These are phyloP conservation scores for Eutypella sp. DNA, from an alignment of 2,329 filamentous ascomycete genomes.

Conservation along the genomic window DNA sequence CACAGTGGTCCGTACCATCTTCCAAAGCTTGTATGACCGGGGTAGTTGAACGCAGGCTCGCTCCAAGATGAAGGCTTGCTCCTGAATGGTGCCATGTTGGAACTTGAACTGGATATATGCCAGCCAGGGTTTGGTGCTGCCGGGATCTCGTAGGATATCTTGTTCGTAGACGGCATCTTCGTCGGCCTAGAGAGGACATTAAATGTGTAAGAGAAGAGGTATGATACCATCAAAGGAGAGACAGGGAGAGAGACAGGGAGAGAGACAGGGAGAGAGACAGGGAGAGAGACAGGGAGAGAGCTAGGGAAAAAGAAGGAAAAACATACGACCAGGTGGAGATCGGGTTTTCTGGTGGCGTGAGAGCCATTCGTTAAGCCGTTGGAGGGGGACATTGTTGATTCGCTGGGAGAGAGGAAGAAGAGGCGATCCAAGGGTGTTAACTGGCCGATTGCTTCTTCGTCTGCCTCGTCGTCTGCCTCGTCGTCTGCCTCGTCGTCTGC, in stretches of 20 bases:
- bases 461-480: background rate
- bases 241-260: background rate
- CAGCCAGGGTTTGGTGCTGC: conserved; percentile 89
- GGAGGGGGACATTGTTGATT: conserved; percentile 24
- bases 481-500: background rate
- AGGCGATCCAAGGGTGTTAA: background rate
- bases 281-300: background rate
- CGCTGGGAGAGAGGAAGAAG: background rate
- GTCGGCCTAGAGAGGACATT: conserved; percentile 54
- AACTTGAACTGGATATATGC: conserved; percentile 89
- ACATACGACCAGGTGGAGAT: conserved; percentile 45
- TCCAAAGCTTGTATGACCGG: conserved; percentile 97
- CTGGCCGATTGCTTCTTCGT: background rate
- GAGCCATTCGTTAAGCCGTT: conserved; percentile 27
- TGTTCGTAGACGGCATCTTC: conserved; percentile 96
- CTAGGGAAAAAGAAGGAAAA: background rate
- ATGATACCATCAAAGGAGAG: too few species aligned
- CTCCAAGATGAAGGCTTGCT: conserved; percentile 85
- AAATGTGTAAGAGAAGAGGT: conserved; percentile 5
- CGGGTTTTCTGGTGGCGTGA: conserved; percentile 32
- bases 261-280: background rate
- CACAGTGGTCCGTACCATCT: conserved; percentile 78
- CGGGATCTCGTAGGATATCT: conserved; percentile 80
- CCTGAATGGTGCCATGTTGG: conserved; percentile 76
- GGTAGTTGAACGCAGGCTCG: conserved; percentile 85